Percentiles rank a stretch among this genome's conserved stretches.
These are phyloP conservation scores for Leccinum solheimii DNA, from an alignment of 1,284 basidiomycete genomes.

Conservation along the genomic window DNA sequence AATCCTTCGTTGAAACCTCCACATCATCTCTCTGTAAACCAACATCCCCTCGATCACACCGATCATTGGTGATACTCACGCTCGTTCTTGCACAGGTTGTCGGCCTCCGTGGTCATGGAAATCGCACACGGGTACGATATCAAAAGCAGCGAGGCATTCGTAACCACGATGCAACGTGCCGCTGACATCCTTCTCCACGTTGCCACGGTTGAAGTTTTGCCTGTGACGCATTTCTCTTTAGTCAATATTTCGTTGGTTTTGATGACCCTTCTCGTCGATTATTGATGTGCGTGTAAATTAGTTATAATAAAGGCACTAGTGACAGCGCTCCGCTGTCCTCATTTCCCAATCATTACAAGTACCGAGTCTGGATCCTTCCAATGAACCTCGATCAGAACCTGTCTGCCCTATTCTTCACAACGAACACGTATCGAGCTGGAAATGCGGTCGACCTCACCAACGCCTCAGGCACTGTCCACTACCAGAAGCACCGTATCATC, in stretches of 20 bases:
- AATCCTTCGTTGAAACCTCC: no score
- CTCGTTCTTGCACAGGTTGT: background rate
- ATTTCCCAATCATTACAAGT: background rate
- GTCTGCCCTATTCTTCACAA: constrained; percentile 69
- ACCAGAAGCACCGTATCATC: constrained; percentile 61
- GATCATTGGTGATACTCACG: background rate
- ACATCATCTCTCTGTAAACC: no score
- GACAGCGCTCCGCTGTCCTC: background rate
- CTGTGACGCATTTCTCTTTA: background rate
- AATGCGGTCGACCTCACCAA: constrained; percentile 66
- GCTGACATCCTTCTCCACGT: background rate
- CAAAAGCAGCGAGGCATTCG: background rate
- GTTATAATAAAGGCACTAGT: background rate
- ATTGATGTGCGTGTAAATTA: background rate
- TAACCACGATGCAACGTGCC: background rate
- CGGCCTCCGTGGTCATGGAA: background rate
- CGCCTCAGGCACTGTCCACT: constrained; percentile 60
- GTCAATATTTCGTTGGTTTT: background rate
- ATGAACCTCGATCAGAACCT: constrained; percentile 82
- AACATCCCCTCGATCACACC: background rate
- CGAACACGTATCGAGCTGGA: constrained; percentile 51
- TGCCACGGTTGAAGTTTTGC: background rate
- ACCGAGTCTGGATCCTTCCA: background rate
- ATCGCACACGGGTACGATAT: background rate
- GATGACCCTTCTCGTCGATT: background rate